Evolutionary conservation across 768 basidiomycete genomes (phyloP), one percentile per base, ranked within the genome.

Genomic region (Psilocybe azurescens): DNA sequence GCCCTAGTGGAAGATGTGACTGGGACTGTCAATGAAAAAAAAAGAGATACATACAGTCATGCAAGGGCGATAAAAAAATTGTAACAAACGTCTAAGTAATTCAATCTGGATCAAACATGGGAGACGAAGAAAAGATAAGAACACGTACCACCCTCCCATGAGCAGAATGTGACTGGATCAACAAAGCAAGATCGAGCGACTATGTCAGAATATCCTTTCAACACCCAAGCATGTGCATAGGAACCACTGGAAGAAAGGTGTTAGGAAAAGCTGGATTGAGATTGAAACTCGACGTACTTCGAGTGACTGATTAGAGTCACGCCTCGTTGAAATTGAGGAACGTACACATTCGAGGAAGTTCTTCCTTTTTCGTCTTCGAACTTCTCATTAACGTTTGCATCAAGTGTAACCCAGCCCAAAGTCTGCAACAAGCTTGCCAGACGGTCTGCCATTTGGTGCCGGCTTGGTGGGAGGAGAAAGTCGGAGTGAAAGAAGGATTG

Each of bases 91-190:
- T 95, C 94, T 91, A 67, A 20, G 24, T 24, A 24, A 24, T 24
- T 24, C 29, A 58, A n/a, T 29, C 36, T 46, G 24, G 24, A 24
- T 24, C 24, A 24, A 24, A 24, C 24, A 24, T 24, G 24, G 2
- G 24, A 24, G 24, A 8, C 14, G n/a, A 11, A 33, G 9, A 38
- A 46, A n/a, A 20, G 53, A 9, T 60, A 41, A 79, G 46, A 41
- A 10, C 9, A 80, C 85, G 61, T 67, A 90, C 91, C 90, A 62
- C 94, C 95, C 83, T 97, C 95, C 95, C 95, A 98, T 5, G 90
- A 87, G 73, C 94, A 95, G 74, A 95, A 94, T 0, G 90, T 86
- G 30, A 92, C 90, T 8, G 96, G 94, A 70, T 99, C 96, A 33
- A 95, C 89, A 69, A 97, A 95, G 71, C 93, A 94, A 8, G 89